Base-by-base conservation (phyloP, 805 yeast species). In the Isabelozyma rhagii region DNA sequence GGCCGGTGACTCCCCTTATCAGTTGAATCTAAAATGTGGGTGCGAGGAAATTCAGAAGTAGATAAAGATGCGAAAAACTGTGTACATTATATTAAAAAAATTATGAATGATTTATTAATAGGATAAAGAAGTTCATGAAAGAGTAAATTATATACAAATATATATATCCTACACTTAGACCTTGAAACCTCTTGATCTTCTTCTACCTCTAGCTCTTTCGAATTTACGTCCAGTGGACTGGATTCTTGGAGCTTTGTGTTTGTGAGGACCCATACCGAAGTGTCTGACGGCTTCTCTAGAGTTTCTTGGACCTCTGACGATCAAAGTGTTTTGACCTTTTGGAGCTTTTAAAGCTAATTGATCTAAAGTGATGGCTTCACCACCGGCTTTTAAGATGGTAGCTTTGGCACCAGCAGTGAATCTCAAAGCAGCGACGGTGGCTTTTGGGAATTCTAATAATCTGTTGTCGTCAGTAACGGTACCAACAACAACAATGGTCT, bases 181-280 rank as follows among this genome's bases (percentile, higher is more conserved):
- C 89, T 94, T 94, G 99, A 94, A 94, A 84, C 97, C 99, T 87
- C 96, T 91, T 66, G 98, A 92, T 78, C 83, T 87, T 84, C 99
- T 86, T 81, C 87, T 96, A 87, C 99, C 99, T 89, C 99, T 94
- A 72, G 97, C 99, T 82, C 94, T 91, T 87, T 94, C 99, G 87
- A 94, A 94, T 84, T 94, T 94, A 87, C 98, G 94, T 79, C 99
- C 99, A 78, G 83, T 91, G 59, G 98, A 93, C 72, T 79, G 70
- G 79, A 94, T 86, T 84, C 96, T 91, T 81, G 99, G 99, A 72
- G 98, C 98, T 90, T 94, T 94, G 82, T 84, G 81, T 86, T 90
- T 90, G 96, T 94, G 99, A 74, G 99, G 99, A 83, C 99, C 99
- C 79, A 93, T 75, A 79, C 99, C 99, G 76, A 94, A 94, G 88